Percentiles rank a stretch among this genome's conserved stretches.
Evolutionary conservation across 2,329 filamentous ascomycete species (phyloP).

Genomic region (Karstenula rhodostoma): DNA sequence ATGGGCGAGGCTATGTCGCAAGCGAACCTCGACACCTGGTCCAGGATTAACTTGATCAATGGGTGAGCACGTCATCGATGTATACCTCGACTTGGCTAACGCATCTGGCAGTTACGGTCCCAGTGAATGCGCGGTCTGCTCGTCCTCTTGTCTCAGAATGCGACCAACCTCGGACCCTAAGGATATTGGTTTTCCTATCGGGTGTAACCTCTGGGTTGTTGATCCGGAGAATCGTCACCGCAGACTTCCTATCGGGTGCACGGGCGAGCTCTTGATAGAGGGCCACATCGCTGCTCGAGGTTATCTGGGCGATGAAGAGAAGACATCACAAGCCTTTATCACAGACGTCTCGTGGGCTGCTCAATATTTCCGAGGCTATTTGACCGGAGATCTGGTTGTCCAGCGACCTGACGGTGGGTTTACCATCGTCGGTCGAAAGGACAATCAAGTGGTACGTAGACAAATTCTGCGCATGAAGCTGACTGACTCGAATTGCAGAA

Average conservation of each 20-base stretch:
- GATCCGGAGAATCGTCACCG: conserved; percentile 42
- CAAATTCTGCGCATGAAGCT: neutral
- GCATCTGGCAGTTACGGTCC: conserved; percentile 29
- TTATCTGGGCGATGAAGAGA: conserved; percentile 33
- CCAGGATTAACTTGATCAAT: conserved; percentile 31
- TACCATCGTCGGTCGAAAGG: conserved; percentile 34
- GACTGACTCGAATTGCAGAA: conserved; percentile 20
- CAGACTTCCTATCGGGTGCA: conserved; percentile 41
- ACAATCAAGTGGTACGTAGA: conserved; percentile 35
- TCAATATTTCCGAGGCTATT: conserved; percentile 27
- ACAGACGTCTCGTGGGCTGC: conserved; percentile 23
- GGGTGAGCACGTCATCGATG: conserved; percentile 18
- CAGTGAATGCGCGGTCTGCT: conserved; percentile 34
- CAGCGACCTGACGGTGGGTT: conserved; percentile 32
- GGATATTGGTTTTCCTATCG: conserved; percentile 36
- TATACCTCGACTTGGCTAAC: neutral
- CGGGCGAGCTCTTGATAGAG: conserved; percentile 64
- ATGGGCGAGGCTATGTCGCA: conserved; percentile 41
- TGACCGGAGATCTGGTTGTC: conserved; percentile 35
- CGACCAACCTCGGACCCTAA: conserved; percentile 23
- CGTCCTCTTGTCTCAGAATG: conserved; percentile 18
- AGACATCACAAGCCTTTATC: conserved; percentile 35
- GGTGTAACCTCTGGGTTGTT: conserved; percentile 46
- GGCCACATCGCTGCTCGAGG: conserved; percentile 54
- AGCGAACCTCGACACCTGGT: conserved; percentile 32